phyloP scores from a whole-genome alignment of 2,329 filamentous ascomycete species.

The Talaromyces sp. region DNA sequence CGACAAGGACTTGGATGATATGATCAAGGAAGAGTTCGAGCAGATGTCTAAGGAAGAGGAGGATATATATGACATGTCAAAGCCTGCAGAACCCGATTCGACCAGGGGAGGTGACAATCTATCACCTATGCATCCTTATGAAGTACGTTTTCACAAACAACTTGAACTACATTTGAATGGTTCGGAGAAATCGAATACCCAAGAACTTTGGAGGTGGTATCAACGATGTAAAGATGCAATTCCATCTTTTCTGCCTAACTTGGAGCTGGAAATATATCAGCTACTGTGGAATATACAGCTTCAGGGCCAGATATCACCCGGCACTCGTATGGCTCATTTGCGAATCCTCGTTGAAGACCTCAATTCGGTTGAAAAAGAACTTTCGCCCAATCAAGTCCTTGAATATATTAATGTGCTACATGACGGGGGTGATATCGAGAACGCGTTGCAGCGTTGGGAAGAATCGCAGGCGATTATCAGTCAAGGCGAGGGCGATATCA shows the following conservation, averaged over 20 bases:
- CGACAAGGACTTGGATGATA: constrained; percentile 39
- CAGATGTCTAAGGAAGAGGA: constrained; percentile 31
- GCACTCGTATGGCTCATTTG: constrained; percentile 54
- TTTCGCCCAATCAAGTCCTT: constrained; percentile 57
- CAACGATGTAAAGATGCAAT: constrained; percentile 45
- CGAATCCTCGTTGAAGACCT: constrained; percentile 62
- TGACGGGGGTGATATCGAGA: constrained; percentile 54
- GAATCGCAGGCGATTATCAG: constrained; percentile 52
- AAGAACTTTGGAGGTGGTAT: constrained; percentile 48
- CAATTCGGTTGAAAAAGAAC: constrained; percentile 50
- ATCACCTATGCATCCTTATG: constrained; percentile 34
- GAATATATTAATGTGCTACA: constrained; percentile 65
- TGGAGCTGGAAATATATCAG: constrained; percentile 60
- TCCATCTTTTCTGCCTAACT: constrained; percentile 45
- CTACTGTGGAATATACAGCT: constrained; percentile 59
- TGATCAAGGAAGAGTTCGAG: constrained; percentile 36
- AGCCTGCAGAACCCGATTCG: constrained; percentile 20
- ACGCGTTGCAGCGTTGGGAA: constrained; percentile 62
- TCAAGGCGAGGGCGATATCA: constrained; percentile 32
- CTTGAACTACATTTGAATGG: constrained; percentile 29
- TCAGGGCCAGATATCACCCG: constrained; percentile 42
- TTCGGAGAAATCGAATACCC: constrained; percentile 26
- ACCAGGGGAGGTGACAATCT: constrained; percentile 25
- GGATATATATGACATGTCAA: constrained; percentile 31
- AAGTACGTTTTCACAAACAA: constrained; percentile 37